Percentiles rank a stretch among this genome's conserved stretches.
These are phyloP conservation scores for Quambalaria eucalypti DNA, from an alignment of 1,284 basidiomycete species.

Conservation along the genomic window DNA sequence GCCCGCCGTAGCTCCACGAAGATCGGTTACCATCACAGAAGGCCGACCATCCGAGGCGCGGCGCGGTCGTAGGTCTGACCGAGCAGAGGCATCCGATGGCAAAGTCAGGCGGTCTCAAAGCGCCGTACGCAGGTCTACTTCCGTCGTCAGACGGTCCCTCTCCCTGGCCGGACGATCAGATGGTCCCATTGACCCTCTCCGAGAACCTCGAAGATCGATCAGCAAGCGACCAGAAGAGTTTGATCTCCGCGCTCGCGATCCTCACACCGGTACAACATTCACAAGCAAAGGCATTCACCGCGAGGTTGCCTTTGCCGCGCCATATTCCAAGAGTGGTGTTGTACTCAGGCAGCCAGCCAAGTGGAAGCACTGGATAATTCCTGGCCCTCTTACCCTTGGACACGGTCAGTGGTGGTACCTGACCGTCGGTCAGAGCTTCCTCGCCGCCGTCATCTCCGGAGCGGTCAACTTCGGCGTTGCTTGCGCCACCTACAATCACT, in stretches of 20 bases:
- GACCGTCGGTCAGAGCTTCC: constrained; percentile 12
- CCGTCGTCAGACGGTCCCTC: not conserved
- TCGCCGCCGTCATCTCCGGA: constrained; percentile 24
- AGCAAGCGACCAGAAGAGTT: constrained; percentile 17
- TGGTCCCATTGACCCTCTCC: not conserved
- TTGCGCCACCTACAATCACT: constrained; percentile 23
- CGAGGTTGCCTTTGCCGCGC: constrained; percentile 19
- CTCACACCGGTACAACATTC: constrained; percentile 5
- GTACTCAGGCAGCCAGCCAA: constrained; percentile 16
- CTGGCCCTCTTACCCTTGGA: constrained; percentile 18
- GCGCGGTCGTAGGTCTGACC: too few species aligned
- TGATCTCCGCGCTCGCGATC: constrained; percentile 11
- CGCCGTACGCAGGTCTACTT: not conserved
- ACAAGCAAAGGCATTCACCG: not conserved
- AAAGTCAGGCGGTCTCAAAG: too few species aligned
- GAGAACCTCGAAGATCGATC: constrained; percentile 16
- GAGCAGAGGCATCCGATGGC: too few species aligned
- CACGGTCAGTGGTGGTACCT: constrained; percentile 22
- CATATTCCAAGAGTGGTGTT: constrained; percentile 17
- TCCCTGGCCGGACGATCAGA: not conserved
- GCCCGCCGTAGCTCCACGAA: too few species aligned
- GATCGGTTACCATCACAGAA: too few species aligned
- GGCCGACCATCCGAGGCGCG: too few species aligned
- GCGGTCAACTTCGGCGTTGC: constrained; percentile 43
- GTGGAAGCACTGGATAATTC: constrained; percentile 15